Percentiles rank a stretch among this genome's conserved stretches.
phyloP scores from a whole-genome alignment of 345 rosid genomes.

The Trapa incisa region DNA sequence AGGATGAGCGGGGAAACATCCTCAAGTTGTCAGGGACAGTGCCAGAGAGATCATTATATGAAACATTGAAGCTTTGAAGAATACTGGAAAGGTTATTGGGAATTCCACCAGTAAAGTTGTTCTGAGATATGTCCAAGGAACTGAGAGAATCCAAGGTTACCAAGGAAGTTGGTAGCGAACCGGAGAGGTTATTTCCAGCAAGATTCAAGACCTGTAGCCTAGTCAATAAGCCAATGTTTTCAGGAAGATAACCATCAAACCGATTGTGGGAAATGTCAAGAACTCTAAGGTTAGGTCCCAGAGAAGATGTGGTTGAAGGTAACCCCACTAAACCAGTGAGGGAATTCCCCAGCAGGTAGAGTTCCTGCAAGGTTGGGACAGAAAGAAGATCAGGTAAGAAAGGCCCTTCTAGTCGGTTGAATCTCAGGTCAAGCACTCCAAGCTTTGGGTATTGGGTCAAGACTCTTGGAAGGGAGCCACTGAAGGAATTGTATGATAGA shows the following conservation, averaged over 20 bases:
- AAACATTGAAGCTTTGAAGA: conserved; percentile 60
- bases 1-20: conserved; percentile 63
- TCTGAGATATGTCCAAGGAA: conserved; percentile 67
- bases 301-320: conserved; percentile 25
- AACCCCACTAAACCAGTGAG: conserved; percentile 48
- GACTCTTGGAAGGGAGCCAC: conserved; percentile 49
- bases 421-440: conserved; percentile 72
- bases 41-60: conserved; percentile 82
- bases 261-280: conserved; percentile 79
- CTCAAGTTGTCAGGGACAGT: conserved; percentile 74
- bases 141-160: conserved; percentile 44
- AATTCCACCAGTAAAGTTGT: conserved; percentile 64
- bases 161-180: conserved; percentile 78
- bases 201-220: conserved; percentile 63
- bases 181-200: conserved; percentile 72
- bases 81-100: conserved; percentile 53
- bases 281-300: conserved; percentile 37
- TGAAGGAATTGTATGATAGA: conserved; percentile 66
- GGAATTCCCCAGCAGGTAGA: conserved; percentile 56
- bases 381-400: conserved; percentile 47
- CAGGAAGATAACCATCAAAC: conserved; percentile 63
- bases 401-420: conserved; percentile 57
- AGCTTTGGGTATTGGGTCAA: conserved; percentile 67
- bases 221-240: conserved; percentile 44
- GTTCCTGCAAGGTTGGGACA: conserved; percentile 59